Conservation (phyloP, 768 basidiomycete species). For the Amanita jacksonii region DNA sequence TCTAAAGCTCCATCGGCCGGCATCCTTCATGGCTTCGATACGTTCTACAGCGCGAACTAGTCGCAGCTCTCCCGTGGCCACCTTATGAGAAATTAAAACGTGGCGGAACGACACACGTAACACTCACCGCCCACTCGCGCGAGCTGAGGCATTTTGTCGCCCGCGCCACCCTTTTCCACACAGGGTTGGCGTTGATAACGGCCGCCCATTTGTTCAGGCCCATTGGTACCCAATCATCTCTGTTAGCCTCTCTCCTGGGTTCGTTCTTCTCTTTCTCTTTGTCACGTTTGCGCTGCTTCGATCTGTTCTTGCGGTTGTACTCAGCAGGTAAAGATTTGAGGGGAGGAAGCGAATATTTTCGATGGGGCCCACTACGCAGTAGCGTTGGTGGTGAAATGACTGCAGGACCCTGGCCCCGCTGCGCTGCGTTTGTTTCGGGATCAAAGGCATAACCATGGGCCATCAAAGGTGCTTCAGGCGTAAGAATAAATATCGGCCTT, state of each 20-base stretch:
- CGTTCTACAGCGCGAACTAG: constrained; percentile 74
- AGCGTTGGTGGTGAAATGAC: constrained; percentile 13
- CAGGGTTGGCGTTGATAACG: constrained; percentile 65
- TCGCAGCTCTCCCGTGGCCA: constrained; percentile 72
- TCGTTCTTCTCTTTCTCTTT: constrained; percentile 37
- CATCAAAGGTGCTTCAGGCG: constrained; percentile 14
- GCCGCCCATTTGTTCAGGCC: constrained; percentile 69
- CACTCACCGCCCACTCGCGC: constrained; percentile 75
- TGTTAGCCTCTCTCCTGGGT: constrained; percentile 30
- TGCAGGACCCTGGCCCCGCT: constrained; percentile 8
- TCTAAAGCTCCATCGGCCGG: constrained; percentile 81
- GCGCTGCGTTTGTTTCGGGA: background rate
- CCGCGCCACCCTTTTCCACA: constrained; percentile 57
- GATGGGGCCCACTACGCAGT: constrained; percentile 31
- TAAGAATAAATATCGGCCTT: constrained; percentile 22
- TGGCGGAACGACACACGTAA: background rate
- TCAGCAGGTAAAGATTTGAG: constrained; percentile 46
- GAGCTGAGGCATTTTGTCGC: constrained; percentile 73
- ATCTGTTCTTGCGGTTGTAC: constrained; percentile 31
- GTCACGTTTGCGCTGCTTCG: constrained; percentile 30
- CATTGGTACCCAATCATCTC: constrained; percentile 55
- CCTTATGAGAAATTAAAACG: constrained; percentile 28
- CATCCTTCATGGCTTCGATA: constrained; percentile 74
- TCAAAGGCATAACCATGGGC: constrained; percentile 7
- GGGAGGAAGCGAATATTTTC: constrained; percentile 45